Evolutionary conservation across 1,139 yeast species (phyloP).

Genomic region (Sugiyamaella pinicola): DNA sequence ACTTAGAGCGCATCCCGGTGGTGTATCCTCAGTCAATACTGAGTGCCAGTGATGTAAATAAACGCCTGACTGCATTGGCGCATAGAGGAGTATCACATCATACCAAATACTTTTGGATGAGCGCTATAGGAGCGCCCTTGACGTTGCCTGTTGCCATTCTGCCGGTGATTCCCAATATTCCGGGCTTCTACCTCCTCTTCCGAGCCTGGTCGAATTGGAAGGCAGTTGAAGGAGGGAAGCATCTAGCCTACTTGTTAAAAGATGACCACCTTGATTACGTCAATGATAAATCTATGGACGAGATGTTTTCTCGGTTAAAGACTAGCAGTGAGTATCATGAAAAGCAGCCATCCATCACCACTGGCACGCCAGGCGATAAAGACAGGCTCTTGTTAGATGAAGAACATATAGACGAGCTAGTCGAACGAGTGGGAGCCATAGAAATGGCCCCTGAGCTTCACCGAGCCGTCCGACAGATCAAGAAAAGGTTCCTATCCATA

Average conservation of each 20-base stretch:
- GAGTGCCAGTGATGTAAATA: slow-evolving; percentile 29
- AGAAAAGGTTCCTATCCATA: slow-evolving; percentile 20
- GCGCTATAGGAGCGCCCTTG: slow-evolving; percentile 70
- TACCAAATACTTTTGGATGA: slow-evolving; percentile 48
- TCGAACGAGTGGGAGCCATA: slow-evolving; percentile 31
- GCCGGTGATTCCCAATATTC: slow-evolving; percentile 93
- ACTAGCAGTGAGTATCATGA: background rate
- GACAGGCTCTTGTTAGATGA: slow-evolving; percentile 30
- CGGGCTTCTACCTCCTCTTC: slow-evolving; percentile 84
- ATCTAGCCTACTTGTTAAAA: slow-evolving; percentile 56
- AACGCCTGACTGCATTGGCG: slow-evolving; percentile 40
- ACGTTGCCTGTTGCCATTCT: slow-evolving; percentile 78
- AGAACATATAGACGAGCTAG: slow-evolving; percentile 32
- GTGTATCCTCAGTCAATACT: slow-evolving; percentile 36
- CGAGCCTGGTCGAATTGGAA: slow-evolving; percentile 83
- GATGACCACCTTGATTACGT: slow-evolving; percentile 34
- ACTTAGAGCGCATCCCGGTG: slow-evolving; percentile 33
- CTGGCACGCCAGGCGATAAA: slow-evolving; percentile 4
- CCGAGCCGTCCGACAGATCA: slow-evolving; percentile 36
- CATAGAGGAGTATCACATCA: slow-evolving; percentile 48
- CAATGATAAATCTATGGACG: slow-evolving; percentile 28
- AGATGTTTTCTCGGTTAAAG: slow-evolving; percentile 24
- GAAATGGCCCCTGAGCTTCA: slow-evolving; percentile 36
- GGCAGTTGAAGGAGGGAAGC: slow-evolving; percentile 75
- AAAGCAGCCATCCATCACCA: background rate